These are phyloP conservation scores for Fusarium odoratissimum DNA, from an alignment of 2,329 filamentous ascomycete genomes.

Conservation along the genomic window DNA sequence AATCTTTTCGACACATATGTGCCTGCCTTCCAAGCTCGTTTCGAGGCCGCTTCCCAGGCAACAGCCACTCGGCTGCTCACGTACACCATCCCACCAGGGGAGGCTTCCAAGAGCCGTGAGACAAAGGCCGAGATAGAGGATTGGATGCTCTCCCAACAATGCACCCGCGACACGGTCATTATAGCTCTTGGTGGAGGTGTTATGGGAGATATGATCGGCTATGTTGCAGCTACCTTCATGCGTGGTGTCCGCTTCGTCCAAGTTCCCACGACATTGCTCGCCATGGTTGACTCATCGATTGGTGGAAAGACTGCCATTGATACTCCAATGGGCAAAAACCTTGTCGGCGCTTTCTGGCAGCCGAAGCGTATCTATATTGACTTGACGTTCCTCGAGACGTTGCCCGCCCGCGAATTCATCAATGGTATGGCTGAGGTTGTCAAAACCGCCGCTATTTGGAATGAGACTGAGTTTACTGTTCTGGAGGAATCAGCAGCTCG, in stretches of 20 bases:
- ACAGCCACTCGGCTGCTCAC: conserved; percentile 76
- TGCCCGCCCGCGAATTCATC: conserved; percentile 92
- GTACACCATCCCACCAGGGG: conserved; percentile 88
- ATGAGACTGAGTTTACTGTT: conserved; percentile 85
- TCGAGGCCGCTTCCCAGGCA: conserved; percentile 45
- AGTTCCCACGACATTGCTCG: conserved; percentile 91
- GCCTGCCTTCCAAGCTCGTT: conserved; percentile 71
- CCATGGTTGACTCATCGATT: conserved; percentile 99
- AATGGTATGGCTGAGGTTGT: conserved; percentile 99
- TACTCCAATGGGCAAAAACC: conserved; percentile 93
- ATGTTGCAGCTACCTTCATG: conserved; percentile 98
- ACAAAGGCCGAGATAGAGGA: conserved; percentile 97
- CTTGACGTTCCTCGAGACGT: conserved; percentile 87
- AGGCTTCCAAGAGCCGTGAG: conserved; percentile 91
- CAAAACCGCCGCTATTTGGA: conserved; percentile 97
- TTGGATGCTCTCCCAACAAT: conserved; percentile 93
- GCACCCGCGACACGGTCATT: conserved; percentile 93
- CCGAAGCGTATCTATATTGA: conserved; percentile 95
- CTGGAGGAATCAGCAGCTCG: conserved; percentile 83
- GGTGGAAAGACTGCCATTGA: conserved; percentile 99
- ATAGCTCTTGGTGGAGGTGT: conserved; percentile 96
- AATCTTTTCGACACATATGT: conserved; percentile 87
- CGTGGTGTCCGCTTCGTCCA: conserved; percentile 95
- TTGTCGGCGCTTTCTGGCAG: conserved; percentile 97
- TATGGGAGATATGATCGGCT: conserved; percentile 98